phyloP scores from a whole-genome alignment of 192 early-diverging fungal genomes.

The Chytriomyces confervae region DNA sequence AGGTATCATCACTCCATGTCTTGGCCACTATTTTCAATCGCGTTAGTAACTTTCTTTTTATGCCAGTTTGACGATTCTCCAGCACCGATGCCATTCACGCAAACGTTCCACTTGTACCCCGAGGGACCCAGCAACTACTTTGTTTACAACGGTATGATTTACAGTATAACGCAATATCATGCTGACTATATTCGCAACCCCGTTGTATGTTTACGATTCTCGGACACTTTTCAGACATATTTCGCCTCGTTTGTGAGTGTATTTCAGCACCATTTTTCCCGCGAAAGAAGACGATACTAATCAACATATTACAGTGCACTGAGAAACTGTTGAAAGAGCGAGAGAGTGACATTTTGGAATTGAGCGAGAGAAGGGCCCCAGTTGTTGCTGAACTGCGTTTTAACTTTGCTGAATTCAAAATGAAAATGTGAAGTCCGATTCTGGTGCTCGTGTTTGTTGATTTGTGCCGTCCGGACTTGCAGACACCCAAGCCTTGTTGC shows the following conservation, averaged over 20 bases:
- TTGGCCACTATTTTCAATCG: not conserved
- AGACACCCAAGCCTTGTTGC: too few species aligned
- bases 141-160: conserved; percentile 73
- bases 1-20: conserved; percentile 54
- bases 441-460: too few species aligned
- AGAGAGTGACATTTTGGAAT: not conserved
- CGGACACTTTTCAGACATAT: conserved; percentile 27
- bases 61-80: conserved; percentile 77
- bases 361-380: not conserved
- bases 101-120: conserved; percentile 86
- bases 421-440: too few species aligned
- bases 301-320: not conserved
- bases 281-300: not conserved
- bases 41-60: not conserved
- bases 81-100: conserved; percentile 81
- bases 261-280: not conserved
- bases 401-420: too few species aligned
- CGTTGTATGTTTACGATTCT: not conserved
- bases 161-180: not conserved
- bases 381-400: too few species aligned
- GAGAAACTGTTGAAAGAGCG: not conserved
- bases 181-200: not conserved
- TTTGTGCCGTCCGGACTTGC: too few species aligned
- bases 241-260: conserved; percentile 38
- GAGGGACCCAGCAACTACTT: conserved; percentile 69